These are phyloP conservation scores for Hemerocallis citrina DNA, from an alignment of 106 monocot species.

Conservation along the genomic window DNA sequence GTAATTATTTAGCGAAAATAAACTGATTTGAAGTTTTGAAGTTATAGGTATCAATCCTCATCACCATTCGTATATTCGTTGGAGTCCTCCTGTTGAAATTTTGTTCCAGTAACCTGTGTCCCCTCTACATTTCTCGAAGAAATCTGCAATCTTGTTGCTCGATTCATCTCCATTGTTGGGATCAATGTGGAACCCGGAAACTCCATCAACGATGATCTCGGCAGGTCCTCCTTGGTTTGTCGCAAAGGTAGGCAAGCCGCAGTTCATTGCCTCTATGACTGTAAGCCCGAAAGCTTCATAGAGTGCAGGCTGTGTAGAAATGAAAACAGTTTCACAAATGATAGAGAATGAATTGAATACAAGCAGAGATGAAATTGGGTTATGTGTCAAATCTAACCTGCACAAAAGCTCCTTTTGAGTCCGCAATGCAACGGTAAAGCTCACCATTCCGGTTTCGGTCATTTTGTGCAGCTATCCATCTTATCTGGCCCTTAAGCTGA, in stretches of 20 bases:
- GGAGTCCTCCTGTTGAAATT: conserved; percentile 67
- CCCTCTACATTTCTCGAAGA: conserved; percentile 77
- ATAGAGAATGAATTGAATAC: too few species aligned
- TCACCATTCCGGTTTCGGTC: conserved; percentile 72
- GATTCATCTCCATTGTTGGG: conserved; percentile 69
- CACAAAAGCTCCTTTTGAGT: conserved; percentile 78
- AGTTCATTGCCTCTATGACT: conserved; percentile 99
- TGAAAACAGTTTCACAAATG: not conserved
- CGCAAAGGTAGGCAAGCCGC: conserved; percentile 84
- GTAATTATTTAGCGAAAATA: not conserved
- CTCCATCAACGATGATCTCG: conserved; percentile 86
- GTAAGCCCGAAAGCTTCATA: conserved; percentile 97
- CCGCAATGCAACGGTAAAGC: conserved; percentile 80
- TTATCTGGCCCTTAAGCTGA: conserved; percentile 60
- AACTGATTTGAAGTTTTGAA: not conserved
- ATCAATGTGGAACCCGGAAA: conserved; percentile 85
- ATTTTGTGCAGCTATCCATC: conserved; percentile 80
- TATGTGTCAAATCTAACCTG: conserved; percentile 44
- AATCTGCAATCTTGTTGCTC: conserved; percentile 85
- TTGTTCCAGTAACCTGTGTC: conserved; percentile 77
- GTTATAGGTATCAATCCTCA: not conserved
- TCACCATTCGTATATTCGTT: conserved; percentile 90
- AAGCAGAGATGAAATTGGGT: too few species aligned
- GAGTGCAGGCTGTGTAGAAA: conserved; percentile 62
- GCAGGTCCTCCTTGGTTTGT: conserved; percentile 96